Evolutionary conservation across 2,329 filamentous ascomycete species (phyloP).

Genomic region (Microsporum audouinii): DNA sequence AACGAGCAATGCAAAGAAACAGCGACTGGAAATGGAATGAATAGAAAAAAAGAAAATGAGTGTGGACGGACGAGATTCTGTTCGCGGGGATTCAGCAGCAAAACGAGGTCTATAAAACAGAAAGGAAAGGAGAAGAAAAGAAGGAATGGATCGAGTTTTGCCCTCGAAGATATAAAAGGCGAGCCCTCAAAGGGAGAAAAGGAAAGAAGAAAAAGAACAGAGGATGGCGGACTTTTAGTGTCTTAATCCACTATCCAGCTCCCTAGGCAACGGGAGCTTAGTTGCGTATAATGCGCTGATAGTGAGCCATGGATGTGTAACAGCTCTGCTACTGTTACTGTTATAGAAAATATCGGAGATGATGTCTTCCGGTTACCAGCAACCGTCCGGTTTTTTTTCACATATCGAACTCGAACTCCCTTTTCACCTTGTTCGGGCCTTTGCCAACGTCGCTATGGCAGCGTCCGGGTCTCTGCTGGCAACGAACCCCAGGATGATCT

Average conservation of each 20-base stretch:
- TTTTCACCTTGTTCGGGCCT: neutral
- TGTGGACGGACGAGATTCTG: neutral
- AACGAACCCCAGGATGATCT: neutral
- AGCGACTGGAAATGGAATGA: neutral
- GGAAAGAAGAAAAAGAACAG: neutral
- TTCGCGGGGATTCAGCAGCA: neutral
- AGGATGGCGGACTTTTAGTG: constrained; percentile 1
- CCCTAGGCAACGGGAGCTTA: constrained; percentile 4
- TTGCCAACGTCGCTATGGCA: neutral
- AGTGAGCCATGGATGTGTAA: neutral
- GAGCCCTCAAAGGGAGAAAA: neutral
- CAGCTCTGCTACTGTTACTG: constrained; percentile 2
- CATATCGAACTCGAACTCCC: neutral
- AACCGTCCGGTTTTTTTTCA: neutral
- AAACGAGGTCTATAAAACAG: neutral
- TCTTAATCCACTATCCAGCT: constrained; percentile 4
- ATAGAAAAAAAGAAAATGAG: neutral
- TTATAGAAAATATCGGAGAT: neutral
- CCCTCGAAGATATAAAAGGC: neutral
- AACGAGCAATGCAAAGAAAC: constrained; percentile 5
- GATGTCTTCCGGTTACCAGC: neutral
- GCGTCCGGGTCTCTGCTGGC: neutral
- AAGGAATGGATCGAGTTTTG: neutral
- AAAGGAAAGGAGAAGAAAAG: neutral
- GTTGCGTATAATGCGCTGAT: neutral